These are phyloP conservation scores for Tetragonia tetragonoides DNA, from an alignment of 148 eudicot species.

Conservation along the genomic window DNA sequence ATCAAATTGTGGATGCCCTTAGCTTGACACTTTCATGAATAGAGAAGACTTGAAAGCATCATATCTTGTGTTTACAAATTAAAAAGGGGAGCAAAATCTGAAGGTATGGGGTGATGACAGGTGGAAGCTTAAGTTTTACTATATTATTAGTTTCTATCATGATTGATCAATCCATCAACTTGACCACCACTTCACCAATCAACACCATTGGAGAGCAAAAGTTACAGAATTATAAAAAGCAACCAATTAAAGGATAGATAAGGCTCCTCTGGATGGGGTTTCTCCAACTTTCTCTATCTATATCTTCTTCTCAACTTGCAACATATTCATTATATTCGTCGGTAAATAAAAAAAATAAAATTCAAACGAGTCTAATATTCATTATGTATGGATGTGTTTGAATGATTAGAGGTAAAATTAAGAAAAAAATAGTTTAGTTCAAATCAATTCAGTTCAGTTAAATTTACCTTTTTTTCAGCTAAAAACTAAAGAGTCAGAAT, in stretches of 20 bases:
- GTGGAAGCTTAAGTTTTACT: constrained; percentile 9
- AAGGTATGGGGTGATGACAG: constrained; percentile 33
- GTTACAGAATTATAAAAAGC: background rate
- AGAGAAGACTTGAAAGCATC: background rate
- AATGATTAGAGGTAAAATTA: no score
- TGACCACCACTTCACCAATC: background rate
- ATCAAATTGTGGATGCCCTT: no score
- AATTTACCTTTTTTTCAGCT: no score
- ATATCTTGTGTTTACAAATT: background rate
- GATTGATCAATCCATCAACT: background rate
- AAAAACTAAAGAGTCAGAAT: no score
- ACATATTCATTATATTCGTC: no score
- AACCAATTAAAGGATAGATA: constrained; percentile 24
- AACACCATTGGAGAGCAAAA: background rate
- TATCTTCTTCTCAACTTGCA: constrained; percentile 35
- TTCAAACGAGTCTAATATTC: no score
- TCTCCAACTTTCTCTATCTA: constrained; percentile 30
- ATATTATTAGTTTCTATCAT: background rate
- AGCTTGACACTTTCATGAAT: no score
- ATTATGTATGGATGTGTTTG: no score
- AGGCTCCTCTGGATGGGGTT: constrained; percentile 31
- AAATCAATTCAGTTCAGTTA: no score
- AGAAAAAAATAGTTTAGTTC: no score
- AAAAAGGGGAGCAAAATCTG: background rate
- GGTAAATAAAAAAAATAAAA: no score